These are phyloP conservation scores for Cladosporium sp. DNA, from an alignment of 2,329 filamentous ascomycete species.

Conservation along the genomic window DNA sequence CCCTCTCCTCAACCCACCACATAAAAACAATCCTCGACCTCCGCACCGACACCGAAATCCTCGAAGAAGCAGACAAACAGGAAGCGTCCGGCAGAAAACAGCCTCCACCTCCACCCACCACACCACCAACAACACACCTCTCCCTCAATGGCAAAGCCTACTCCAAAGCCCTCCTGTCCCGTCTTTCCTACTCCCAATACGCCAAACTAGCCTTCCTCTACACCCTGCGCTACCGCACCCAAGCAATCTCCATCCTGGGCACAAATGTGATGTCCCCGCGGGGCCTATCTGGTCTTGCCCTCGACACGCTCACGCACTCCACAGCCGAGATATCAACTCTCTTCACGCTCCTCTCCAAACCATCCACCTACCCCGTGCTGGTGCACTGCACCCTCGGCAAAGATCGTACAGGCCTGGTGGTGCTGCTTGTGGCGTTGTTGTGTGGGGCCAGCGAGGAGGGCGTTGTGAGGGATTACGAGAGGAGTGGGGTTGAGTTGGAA, in stretches of 20 bases:
- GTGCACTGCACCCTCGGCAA: slow-evolving; percentile 90
- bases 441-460: slow-evolving; percentile 58
- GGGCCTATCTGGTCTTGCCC: slow-evolving; percentile 69
- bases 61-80: slow-evolving; percentile 19
- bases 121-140: slow-evolving; percentile 49
- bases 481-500: slow-evolving; percentile 62
- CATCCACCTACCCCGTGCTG: slow-evolving; percentile 61
- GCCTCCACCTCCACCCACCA: slow-evolving; percentile 56
- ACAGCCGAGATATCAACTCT: slow-evolving; percentile 60
- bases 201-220: slow-evolving; percentile 64
- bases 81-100: too few species aligned
- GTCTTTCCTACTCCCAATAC: slow-evolving; percentile 67
- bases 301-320: slow-evolving; percentile 69
- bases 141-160: slow-evolving; percentile 74
- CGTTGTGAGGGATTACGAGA: slow-evolving; percentile 70
- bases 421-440: slow-evolving; percentile 67
- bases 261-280: slow-evolving; percentile 69
- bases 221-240: slow-evolving; percentile 64
- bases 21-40: slow-evolving; percentile 77
- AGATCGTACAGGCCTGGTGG: slow-evolving; percentile 74
- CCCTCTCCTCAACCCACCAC: slow-evolving; percentile 60
- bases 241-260: slow-evolving; percentile 70
- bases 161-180: slow-evolving; percentile 65
- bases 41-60: slow-evolving; percentile 63
- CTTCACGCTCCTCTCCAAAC: slow-evolving; percentile 51